Conservation (phyloP, 805 yeast species). For the Myxozyma udenii region DNA sequence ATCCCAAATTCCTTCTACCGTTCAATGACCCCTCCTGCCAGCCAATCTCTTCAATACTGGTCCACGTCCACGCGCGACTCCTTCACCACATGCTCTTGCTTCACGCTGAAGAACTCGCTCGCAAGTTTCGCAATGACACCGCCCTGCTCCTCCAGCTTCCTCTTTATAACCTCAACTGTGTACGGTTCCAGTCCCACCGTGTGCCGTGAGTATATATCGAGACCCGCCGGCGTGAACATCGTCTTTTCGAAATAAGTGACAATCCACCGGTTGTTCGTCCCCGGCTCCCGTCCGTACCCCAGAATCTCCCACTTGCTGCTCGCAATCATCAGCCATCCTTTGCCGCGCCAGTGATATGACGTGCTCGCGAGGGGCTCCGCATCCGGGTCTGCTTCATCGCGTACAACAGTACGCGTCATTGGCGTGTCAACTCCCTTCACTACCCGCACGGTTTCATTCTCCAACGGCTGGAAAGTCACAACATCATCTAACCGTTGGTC, state of each 20-base stretch:
- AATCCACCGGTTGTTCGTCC: background rate
- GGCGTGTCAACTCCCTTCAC: background rate
- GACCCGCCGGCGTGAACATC: background rate
- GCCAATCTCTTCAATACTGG: no score
- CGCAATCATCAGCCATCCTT: constrained; percentile 1
- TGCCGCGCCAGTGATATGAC: background rate
- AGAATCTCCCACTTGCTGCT: background rate
- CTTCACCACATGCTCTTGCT: no score
- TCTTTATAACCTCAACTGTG: background rate
- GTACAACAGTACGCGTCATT: background rate
- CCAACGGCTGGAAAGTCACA: background rate
- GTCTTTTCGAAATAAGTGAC: background rate
- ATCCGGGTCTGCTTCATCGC: background rate
- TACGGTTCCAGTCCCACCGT: background rate
- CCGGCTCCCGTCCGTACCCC: background rate
- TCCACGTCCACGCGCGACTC: no score
- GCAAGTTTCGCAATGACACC: background rate
- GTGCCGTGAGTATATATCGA: background rate
- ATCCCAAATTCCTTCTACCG: no score
- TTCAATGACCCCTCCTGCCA: no score
- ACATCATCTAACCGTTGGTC: background rate
- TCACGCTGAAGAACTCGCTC: background rate
- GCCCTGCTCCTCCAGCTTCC: background rate
- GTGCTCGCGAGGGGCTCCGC: background rate
- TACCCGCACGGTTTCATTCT: background rate